Percentiles rank a stretch among this genome's conserved stretches.
Conservation (phyloP, 208 protist species). For the Wallacemonas sp. region DNA sequence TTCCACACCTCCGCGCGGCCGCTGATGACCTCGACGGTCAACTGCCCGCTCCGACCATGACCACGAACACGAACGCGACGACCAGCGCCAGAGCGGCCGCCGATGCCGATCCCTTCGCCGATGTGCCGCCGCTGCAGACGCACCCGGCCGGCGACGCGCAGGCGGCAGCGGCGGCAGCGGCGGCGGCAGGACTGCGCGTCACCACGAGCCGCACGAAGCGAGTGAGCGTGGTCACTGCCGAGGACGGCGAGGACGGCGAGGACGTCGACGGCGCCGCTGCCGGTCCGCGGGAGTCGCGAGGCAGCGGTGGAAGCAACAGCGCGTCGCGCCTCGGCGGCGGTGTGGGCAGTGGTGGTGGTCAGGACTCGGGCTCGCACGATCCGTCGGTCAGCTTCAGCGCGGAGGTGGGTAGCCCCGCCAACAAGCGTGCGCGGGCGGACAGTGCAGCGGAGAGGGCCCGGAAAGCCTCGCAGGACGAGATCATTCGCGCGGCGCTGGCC, state of each 20-base stretch:
- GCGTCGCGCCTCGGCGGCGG: neutral
- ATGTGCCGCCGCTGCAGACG: conserved; percentile 1
- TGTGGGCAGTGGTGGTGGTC: neutral
- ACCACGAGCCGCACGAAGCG: neutral
- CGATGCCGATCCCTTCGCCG: neutral
- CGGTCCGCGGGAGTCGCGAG: neutral
- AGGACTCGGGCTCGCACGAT: neutral
- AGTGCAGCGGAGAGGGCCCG: neutral
- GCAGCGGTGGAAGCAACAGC: neutral
- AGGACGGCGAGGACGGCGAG: neutral
- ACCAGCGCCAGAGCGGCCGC: neutral
- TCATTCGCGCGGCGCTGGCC: conserved; percentile 35
- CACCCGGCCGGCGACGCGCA: neutral
- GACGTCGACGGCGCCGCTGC: neutral
- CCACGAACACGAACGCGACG: neutral
- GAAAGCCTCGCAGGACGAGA: conserved; percentile 16
- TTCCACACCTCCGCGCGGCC: conserved; percentile 5
- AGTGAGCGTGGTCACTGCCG: neutral
- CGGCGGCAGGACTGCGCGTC: too few relatives aligned
- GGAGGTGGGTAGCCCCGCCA: neutral
- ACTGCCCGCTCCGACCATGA: neutral
- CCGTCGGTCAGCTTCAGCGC: neutral
- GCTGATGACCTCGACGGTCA: neutral
- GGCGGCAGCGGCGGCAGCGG: neutral
- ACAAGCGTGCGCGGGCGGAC: conserved; percentile 7